A percentile compares a stretch with the other conserved stretches of the same genome.
phyloP scores from a whole-genome alignment of 352 stramenopile genomes.

The Phytophthora fragariae region DNA sequence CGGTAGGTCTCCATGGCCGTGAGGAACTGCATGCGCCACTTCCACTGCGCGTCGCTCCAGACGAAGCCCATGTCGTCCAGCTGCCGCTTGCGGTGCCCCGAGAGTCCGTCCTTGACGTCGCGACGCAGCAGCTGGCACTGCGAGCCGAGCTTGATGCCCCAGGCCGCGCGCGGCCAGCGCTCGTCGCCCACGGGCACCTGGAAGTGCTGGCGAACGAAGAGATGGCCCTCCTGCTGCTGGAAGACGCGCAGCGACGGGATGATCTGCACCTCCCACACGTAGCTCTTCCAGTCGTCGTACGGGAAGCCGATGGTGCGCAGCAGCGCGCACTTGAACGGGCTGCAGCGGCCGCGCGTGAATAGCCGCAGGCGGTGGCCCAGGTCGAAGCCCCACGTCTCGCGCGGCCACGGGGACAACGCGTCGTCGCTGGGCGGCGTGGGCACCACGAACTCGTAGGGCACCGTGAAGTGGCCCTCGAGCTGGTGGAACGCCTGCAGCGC shows the following conservation, averaged over 20 bases:
- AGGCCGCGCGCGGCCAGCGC: constrained; percentile 87
- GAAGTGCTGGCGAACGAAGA: constrained; percentile 92
- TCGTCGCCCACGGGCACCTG: constrained; percentile 73
- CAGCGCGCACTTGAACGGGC: constrained; percentile 64
- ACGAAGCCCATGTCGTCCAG: constrained; percentile 76
- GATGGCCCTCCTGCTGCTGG: constrained; percentile 89
- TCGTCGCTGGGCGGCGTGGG: constrained; percentile 23
- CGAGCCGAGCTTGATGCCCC: constrained; percentile 90
- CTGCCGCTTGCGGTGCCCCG: constrained; percentile 43
- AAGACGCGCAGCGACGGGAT: constrained; percentile 82
- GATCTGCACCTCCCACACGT: constrained; percentile 79
- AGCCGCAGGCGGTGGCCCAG: constrained; percentile 61
- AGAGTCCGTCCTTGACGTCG: constrained; percentile 34
- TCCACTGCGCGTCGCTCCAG: constrained; percentile 76
- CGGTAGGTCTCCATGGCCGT: constrained; percentile 81
- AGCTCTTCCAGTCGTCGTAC: constrained; percentile 72
- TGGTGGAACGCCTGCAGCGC: constrained; percentile 62
- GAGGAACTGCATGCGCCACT: constrained; percentile 68
- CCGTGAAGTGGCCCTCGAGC: constrained; percentile 74
- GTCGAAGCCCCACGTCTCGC: constrained; percentile 55
- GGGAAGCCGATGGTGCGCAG: constrained; percentile 74
- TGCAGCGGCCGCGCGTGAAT: constrained; percentile 65
- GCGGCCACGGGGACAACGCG: constrained; percentile 43
- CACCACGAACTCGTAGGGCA: constrained; percentile 68
- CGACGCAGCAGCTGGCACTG: constrained; percentile 91